Base-by-base conservation (phyloP, 495 filamentous ascomycete species). In the Podospora pseudopauciseta region DNA sequence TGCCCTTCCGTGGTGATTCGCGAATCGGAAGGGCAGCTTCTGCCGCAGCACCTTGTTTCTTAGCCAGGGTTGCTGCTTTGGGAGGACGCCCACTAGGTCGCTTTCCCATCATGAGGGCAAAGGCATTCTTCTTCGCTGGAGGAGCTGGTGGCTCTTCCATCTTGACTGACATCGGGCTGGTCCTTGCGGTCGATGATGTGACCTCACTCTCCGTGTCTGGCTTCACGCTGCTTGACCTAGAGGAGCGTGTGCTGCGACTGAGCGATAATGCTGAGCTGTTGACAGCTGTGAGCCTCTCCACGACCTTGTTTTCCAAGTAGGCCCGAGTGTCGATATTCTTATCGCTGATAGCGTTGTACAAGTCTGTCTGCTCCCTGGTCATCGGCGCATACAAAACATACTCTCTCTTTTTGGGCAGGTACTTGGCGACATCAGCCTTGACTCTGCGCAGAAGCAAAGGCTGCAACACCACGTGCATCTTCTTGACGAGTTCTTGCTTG, bases 381-480 rank as follows among this genome's bases (percentile, higher is more conserved):
- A 99, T 85, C 0, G 94, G 95, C 4, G 95, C 94, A 68, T 91
- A 98, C 5, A 99, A 79, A 20, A 99, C 89, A 74, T 99, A 99
- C 76, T 99, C 95, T 44, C 95, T 87, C 81, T 99, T 99, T 78
- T 92, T 93, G 0, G 95, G 95, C n/a, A 99, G 79, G 61, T 89
- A 85, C 20, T 87, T 89, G 74, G 96, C 93, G 2, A 99, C 95
- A 77, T 99, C 95, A 1, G 92, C 89, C 79, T 99, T 99, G 65
- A 98, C 86, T 30, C 95, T 85, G 7, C 95, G 86, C 9, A 99
- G 82, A 0, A 99, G 84, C 71, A 99, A 91, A 0, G 95, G 95
- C 69, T 97, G 96, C 1, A 99, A 80, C 34, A 99, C 93, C 0
- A 92, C 87, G 75, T 98, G 95, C 72, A 99, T 90, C 53, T 92